Base-by-base conservation (phyloP, 2,329 filamentous ascomycete species). In the Dryadomyces sulphureus region DNA sequence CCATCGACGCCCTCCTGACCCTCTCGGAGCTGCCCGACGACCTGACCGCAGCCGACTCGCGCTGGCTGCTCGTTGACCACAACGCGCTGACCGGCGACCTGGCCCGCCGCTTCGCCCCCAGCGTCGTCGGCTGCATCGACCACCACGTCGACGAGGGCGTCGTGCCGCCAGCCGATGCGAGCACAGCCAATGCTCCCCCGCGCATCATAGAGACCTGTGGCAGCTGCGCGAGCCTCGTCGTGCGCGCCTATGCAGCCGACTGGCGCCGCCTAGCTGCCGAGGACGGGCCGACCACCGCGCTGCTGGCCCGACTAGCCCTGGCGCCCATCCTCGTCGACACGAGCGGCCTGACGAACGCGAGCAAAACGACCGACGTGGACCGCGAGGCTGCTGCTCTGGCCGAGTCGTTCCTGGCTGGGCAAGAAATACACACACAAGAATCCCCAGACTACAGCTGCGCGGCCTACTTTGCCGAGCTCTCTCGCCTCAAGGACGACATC, bases 1-100 rank as follows among this genome's bases (percentile, higher is more conserved):
- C 72, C 30, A 67, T 71, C 2, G 64, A 65, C 6, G 78, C 88
- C 50, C 66, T 92, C 0, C 69, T 88, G 47, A 89, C 70, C 9
- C 59, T 75, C 14, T 67, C 65, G 4, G 67, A 71, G n/a, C 64
- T 75, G 0, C 66, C 68, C 1, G 52, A 54, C 4, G 61, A 57
- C 36, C 57, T 82, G 11, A 54, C 60, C 0, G 67, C 75, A 0
- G 66, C 72, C 22, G 71, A 76, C 41, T 81, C 81, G 1, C 67
- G 65, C 43, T 88, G 82, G 82, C 63, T 86, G 17, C 66, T 92
- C 1, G 83, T 92, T 4, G 85, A 92, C 62, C 86, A 92, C 66
- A 92, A 92, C 57, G 70, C 67, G 1, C 65, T 86, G 41, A 80
- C 81, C 6, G 82, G 83, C 0, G 55, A 62, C 14, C 64, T 90